Percentiles rank a stretch among this genome's conserved stretches.
Conservation (phyloP, 164 flowering plant genomes). For the Liquidambar formosana region DNA sequence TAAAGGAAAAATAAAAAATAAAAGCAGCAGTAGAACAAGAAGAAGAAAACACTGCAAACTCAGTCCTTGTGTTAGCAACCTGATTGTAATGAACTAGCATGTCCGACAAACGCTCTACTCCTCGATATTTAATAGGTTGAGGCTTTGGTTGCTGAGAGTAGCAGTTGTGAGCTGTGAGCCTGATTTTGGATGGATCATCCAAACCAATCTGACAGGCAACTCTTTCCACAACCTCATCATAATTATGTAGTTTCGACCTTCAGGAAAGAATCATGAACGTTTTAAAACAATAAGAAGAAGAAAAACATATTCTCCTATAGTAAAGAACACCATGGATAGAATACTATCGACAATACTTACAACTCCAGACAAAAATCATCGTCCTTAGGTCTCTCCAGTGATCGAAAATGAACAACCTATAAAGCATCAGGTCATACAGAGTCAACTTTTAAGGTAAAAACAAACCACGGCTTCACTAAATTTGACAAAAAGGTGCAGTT, state of each 20-base stretch:
- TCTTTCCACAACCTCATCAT: slow-evolving; percentile 93
- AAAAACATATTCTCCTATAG: no score
- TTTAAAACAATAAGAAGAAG: not conserved
- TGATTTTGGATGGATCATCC: slow-evolving; percentile 90
- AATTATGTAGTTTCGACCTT: slow-evolving; percentile 80
- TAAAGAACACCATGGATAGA: no score
- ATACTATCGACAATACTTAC: slow-evolving; percentile 45
- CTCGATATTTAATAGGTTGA: slow-evolving; percentile 89
- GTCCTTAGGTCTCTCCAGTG: slow-evolving; percentile 92
- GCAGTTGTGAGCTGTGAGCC: slow-evolving; percentile 96
- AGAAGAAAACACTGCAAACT: no score
- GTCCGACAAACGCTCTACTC: slow-evolving; percentile 81
- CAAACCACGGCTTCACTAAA: no score
- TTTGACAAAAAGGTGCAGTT: no score
- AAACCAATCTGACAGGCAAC: slow-evolving; percentile 75
- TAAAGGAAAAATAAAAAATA: not conserved
- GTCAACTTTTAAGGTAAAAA: no score
- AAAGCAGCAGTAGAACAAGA: not conserved
- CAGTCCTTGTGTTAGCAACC: slow-evolving; percentile 35
- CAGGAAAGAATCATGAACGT: slow-evolving; percentile 4
- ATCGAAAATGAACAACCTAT: slow-evolving; percentile 86
- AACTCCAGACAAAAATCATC: slow-evolving; percentile 84
- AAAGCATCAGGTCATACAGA: slow-evolving; percentile 12
- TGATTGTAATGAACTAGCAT: slow-evolving; percentile 94
- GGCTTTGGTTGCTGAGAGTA: no score